Conservation (phyloP, 2,329 filamentous ascomycete genomes). For the Talaromyces sp. region DNA sequence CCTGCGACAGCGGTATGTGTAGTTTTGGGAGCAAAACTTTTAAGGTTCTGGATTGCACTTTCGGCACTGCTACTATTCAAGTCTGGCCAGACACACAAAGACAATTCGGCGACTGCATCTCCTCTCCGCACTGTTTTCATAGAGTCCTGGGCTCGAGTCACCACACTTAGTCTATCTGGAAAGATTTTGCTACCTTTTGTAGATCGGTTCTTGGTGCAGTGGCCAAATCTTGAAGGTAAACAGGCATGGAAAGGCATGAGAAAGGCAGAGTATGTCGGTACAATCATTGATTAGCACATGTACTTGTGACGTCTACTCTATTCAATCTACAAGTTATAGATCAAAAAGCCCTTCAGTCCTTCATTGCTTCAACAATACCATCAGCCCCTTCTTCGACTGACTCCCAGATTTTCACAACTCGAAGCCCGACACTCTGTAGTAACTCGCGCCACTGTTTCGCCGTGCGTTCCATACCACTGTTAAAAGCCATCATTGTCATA, state of each 20-base stretch:
- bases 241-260: conserved; percentile 39
- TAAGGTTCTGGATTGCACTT: conserved; percentile 51
- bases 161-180: conserved; percentile 78
- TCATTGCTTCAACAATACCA: conserved; percentile 3
- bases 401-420: conserved; percentile 25
- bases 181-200: conserved; percentile 69
- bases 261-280: conserved; percentile 39
- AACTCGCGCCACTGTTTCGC: neutral
- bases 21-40: conserved; percentile 53
- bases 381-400: conserved; percentile 5
- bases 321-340: neutral
- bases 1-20: conserved; percentile 84
- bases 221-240: conserved; percentile 58
- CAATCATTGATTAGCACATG: conserved; percentile 32
- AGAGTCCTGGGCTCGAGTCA: conserved; percentile 88
- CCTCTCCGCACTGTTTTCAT: conserved; percentile 78
- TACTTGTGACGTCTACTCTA: neutral
- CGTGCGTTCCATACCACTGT: conserved; percentile 7
- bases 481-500: conserved; percentile 10
- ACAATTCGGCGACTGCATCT: conserved; percentile 25
- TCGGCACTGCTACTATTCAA: conserved; percentile 15
- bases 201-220: conserved; percentile 81
- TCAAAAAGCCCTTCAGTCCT: neutral
- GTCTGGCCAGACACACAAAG: conserved; percentile 10
- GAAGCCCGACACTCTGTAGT: conserved; percentile 21